These are phyloP conservation scores for Funneliformis caledonium DNA, from an alignment of 371 early-diverging fungal species.

Conservation along the genomic window DNA sequence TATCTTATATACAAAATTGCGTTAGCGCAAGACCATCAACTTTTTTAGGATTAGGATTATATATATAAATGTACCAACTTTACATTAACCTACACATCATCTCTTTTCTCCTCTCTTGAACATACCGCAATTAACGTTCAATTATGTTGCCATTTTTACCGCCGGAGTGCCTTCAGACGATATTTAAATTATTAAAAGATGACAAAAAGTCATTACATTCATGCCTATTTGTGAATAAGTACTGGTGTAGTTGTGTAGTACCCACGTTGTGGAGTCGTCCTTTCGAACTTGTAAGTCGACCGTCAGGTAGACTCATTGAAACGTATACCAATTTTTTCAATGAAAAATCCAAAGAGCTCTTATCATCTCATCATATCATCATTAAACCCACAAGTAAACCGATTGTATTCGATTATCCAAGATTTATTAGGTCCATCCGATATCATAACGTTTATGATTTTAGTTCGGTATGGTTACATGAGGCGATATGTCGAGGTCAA, in stretches of 20 bases:
- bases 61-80: too few species aligned
- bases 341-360: not conserved
- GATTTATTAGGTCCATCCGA: not conserved
- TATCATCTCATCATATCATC: not conserved
- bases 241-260: conserved; percentile 1
- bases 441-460: not conserved
- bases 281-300: not conserved
- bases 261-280: conserved; percentile 27
- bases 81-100: too few species aligned
- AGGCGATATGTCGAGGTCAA: not conserved
- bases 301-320: not conserved
- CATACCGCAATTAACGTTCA: too few species aligned
- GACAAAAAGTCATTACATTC: conserved; percentile 21
- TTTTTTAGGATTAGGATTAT: too few species aligned
- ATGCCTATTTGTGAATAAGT: conserved; percentile 27
- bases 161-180: not conserved
- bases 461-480: not conserved
- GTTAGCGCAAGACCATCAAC: too few species aligned
- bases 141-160: not conserved
- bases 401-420: not conserved
- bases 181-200: not conserved
- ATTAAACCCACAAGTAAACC: not conserved
- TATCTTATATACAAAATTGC: too few species aligned
- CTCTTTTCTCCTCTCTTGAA: too few species aligned
- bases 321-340: not conserved